Conservation (phyloP, 768 basidiomycete species). For the Lepiota venenata region DNA sequence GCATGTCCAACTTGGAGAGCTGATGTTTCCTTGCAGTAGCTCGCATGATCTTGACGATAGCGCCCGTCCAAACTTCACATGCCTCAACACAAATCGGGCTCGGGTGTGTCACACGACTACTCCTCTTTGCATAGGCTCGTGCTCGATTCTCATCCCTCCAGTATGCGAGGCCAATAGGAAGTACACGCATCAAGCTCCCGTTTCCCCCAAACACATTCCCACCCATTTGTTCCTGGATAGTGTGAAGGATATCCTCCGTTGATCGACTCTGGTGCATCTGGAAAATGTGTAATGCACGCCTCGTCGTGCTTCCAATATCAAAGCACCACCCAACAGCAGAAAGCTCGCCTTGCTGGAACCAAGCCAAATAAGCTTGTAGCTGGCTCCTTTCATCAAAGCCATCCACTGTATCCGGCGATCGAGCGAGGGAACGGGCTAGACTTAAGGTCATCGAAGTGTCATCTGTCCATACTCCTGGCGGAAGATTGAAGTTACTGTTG, state of each 20-base stretch:
- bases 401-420: constrained; percentile 14
- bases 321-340: constrained; percentile 34
- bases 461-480: constrained; percentile 43
- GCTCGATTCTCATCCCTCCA: constrained; percentile 32
- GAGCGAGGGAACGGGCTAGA: constrained; percentile 34
- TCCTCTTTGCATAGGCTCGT: constrained; percentile 29
- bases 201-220: constrained; percentile 29
- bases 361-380: constrained; percentile 29
- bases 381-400: constrained; percentile 34
- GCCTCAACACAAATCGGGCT: constrained; percentile 37
- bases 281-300: constrained; percentile 30
- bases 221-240: constrained; percentile 27
- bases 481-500: constrained; percentile 33
- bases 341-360: constrained; percentile 29
- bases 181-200: constrained; percentile 44
- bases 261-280: background rate
- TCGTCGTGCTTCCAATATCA: constrained; percentile 36
- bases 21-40: constrained; percentile 16
- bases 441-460: constrained; percentile 47
- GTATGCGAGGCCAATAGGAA: constrained; percentile 41
- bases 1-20: constrained; percentile 35
- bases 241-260: constrained; percentile 2
- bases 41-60: constrained; percentile 31
- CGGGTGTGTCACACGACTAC: constrained; percentile 41
- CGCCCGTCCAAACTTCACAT: constrained; percentile 37